A percentile compares a stretch with the other conserved stretches of the same genome.
Evolutionary conservation across 169 alveolate genomes (phyloP).

Genomic region (Plasmodium yoelii): DNA sequence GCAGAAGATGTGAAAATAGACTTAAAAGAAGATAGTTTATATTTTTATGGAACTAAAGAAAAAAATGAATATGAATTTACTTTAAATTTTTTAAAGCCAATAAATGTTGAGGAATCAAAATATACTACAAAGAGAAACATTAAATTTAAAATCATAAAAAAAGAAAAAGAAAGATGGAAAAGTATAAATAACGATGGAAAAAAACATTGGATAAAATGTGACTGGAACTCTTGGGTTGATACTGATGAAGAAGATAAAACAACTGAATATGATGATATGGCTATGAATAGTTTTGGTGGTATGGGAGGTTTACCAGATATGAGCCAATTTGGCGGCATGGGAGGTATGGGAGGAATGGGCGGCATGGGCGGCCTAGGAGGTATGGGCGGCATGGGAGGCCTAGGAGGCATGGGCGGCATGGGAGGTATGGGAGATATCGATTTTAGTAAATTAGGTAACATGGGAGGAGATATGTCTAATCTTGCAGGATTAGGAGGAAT

Average conservation of each 20-base stretch:
- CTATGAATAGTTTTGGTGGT: slow-evolving; percentile 83
- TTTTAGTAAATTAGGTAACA: slow-evolving; percentile 70
- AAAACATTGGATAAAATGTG: slow-evolving; percentile 86
- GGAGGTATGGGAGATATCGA: slow-evolving; percentile 62
- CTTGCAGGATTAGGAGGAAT: slow-evolving; percentile 74
- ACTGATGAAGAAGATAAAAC: slow-evolving; percentile 85
- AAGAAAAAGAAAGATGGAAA: slow-evolving; percentile 84
- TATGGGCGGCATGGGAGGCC: slow-evolving; percentile 81
- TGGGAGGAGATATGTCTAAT: slow-evolving; percentile 72
- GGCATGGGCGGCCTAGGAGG: slow-evolving; percentile 80
- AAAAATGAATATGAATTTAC: slow-evolving; percentile 81
- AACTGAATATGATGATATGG: slow-evolving; percentile 81
- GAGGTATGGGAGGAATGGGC: slow-evolving; percentile 78
- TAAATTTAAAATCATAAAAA: slow-evolving; percentile 82
- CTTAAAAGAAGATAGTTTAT: slow-evolving; percentile 79
- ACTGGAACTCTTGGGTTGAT: slow-evolving; percentile 89
- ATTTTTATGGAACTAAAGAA: slow-evolving; percentile 79
- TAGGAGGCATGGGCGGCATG: slow-evolving; percentile 78
- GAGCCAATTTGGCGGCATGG: slow-evolving; percentile 61
- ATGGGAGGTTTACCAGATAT: slow-evolving; percentile 75
- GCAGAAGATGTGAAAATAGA: slow-evolving; percentile 77
- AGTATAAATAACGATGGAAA: slow-evolving; percentile 84
- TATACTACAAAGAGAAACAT: slow-evolving; percentile 79
- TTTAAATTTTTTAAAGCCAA: slow-evolving; percentile 84
- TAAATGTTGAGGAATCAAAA: slow-evolving; percentile 81